These are phyloP conservation scores for Apiospora aurea DNA, from an alignment of 2,329 filamentous ascomycete genomes.

Conservation along the genomic window DNA sequence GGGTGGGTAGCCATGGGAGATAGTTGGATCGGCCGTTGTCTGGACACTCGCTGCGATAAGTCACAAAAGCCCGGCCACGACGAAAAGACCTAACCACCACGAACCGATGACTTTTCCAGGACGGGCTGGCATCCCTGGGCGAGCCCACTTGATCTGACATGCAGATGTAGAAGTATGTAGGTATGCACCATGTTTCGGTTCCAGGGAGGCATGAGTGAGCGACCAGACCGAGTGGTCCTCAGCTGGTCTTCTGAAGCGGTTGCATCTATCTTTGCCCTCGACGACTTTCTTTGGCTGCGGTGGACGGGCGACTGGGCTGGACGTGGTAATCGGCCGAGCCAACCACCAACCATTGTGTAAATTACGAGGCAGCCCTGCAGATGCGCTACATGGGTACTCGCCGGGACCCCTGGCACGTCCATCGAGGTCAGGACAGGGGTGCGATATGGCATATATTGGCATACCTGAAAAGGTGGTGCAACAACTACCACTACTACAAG, in stretches of 20 bases:
- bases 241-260: not conserved
- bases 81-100: not conserved
- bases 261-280: conserved; percentile 8
- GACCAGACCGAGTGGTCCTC: not conserved
- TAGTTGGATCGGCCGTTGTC: conserved; percentile 7
- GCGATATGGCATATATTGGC: conserved; percentile 12
- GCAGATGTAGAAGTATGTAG: not conserved
- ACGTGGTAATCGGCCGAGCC: conserved; percentile 28
- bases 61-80: conserved; percentile 3
- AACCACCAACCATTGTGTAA: conserved; percentile 31
- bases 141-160: conserved; percentile 16
- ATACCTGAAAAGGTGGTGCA: conserved; percentile 16
- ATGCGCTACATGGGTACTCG: conserved; percentile 16
- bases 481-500: not conserved
- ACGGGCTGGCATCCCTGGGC: not conserved
- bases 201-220: not conserved
- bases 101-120: not conserved
- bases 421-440: conserved; percentile 13
- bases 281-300: not conserved
- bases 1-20: not conserved
- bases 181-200: not conserved
- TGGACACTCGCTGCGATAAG: conserved; percentile 2
- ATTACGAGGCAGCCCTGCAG: conserved; percentile 35
- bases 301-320: conserved; percentile 2
- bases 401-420: conserved; percentile 19